Evolutionary conservation across 495 filamentous ascomycete genomes (phyloP), one percentile per base, ranked within the genome.

Genomic region (Emericellopsis terricola): DNA sequence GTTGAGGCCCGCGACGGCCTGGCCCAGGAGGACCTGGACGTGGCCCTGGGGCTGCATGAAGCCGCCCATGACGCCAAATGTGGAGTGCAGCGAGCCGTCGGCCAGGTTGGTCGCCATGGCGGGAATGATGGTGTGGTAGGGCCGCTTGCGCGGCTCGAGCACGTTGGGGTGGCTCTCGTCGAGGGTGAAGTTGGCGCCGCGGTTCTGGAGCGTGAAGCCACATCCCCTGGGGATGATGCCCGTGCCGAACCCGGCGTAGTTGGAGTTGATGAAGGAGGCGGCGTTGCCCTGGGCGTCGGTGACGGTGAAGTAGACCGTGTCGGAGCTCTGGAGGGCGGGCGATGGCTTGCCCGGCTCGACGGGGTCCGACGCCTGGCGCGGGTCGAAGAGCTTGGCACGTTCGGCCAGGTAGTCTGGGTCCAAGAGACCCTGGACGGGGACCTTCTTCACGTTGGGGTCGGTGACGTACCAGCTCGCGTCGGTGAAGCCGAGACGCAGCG

Each of bases 1-100:
- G 36, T 70, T 76, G 44, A 80, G 64, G n/a, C 73, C 71, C 50
- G 89, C 93, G 0, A 78, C 73, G 3, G 92, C 53, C 72, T 91
- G 82, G 38, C 92, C 93, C 6, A 96, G 65, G 33, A 97, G 56
- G 2, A 94, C 83, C 53, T 97, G 89, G 10, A 96, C 81, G 47
- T 97, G 89, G 8, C 89, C 89, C 59, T 96, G 89, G 0, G 89
- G 89, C 60, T 97, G 89, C 91, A 97, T 96, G 55, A 86, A 94
- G 20, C 89, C 89, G 40, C 89, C 89, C 89, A 96, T 96, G 31
- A 94, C 85, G 30, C 89, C 91, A 42, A 82, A 92, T 0, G 93
- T 81, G 26, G 70, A 73, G 47, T 94, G 78, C 38, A 97, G 54
- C 13, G 61, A 71, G 14, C 65, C 66, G 41, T 87, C 82, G 11